Conservation (phyloP, 2,329 filamentous ascomycete genomes). For the Penicillium aurantiogriseum region DNA sequence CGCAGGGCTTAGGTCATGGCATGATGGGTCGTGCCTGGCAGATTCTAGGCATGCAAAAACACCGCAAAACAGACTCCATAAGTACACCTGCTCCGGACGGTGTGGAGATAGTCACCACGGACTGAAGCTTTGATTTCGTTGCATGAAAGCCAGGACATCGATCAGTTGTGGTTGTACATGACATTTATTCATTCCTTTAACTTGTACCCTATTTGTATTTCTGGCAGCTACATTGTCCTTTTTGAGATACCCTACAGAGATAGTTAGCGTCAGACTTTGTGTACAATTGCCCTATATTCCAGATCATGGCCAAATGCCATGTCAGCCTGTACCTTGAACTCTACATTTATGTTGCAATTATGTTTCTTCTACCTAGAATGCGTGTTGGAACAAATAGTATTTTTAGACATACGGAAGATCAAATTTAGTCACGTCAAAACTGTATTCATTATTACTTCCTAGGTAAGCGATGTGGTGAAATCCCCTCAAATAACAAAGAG, state of each 20-base stretch:
- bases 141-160: background rate
- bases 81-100: slow-evolving; percentile 14
- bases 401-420: background rate
- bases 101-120: slow-evolving; percentile 21
- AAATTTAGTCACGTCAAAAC: background rate
- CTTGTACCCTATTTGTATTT: slow-evolving; percentile 13
- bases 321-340: background rate
- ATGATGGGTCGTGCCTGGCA: slow-evolving; percentile 45
- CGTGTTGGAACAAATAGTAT: background rate
- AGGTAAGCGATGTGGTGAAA: background rate
- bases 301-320: background rate
- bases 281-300: background rate
- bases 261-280: slow-evolving; percentile 1
- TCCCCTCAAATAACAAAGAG: background rate
- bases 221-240: slow-evolving; percentile 12
- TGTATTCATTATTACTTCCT: slow-evolving; percentile 2
- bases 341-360: background rate
- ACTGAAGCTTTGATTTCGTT: slow-evolving; percentile 6
- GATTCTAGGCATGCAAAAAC: slow-evolving; percentile 42
- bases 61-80: slow-evolving; percentile 24
- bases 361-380: background rate
- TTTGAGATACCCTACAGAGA: slow-evolving; percentile 10
- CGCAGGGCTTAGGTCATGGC: slow-evolving; percentile 36
- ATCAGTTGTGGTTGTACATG: slow-evolving; percentile 4
- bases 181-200: slow-evolving; percentile 6